These are phyloP conservation scores for Plantago coronopus DNA, from an alignment of 305 asterid species.

Conservation along the genomic window DNA sequence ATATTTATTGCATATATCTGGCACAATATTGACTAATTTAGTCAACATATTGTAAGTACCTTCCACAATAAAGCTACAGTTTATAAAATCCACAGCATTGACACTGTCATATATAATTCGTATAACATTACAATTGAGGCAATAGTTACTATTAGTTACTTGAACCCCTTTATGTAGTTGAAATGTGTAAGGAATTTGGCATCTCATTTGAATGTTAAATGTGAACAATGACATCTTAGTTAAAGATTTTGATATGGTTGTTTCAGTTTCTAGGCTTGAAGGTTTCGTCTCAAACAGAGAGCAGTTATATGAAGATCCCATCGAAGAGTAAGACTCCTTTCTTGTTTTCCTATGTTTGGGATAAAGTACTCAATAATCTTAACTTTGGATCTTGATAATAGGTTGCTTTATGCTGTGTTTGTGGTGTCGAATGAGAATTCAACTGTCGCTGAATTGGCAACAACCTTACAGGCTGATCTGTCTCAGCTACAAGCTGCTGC, in stretches of 20 bases:
- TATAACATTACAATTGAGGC: not conserved
- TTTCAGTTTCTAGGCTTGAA: constrained; percentile 99
- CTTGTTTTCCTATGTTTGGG: constrained; percentile 19
- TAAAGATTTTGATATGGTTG: constrained; percentile 26
- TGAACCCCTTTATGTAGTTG: not conserved
- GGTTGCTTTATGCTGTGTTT: constrained; percentile 99
- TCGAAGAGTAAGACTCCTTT: constrained; percentile 78
- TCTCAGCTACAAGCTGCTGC: constrained; percentile 99
- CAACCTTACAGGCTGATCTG: constrained; percentile 93
- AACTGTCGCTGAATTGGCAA: constrained; percentile 89
- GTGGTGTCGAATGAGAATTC: constrained; percentile 98
- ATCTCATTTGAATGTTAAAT: not conserved
- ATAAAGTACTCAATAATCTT: constrained; percentile 22
- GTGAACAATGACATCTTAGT: constrained; percentile 13
- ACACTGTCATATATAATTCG: not conserved
- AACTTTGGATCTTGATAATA: constrained; percentile 38
- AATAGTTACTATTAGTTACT: not conserved
- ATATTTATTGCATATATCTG: not conserved
- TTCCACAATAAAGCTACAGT: not conserved
- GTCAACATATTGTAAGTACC: not conserved
- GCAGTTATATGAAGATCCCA: constrained; percentile 98
- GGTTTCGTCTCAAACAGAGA: constrained; percentile 99
- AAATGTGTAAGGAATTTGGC: not conserved
- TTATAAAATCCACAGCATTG: not conserved
- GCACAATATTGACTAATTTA: not conserved